Conservation (phyloP, 2,329 filamentous ascomycete species). For the Hypoxylon sp. region DNA sequence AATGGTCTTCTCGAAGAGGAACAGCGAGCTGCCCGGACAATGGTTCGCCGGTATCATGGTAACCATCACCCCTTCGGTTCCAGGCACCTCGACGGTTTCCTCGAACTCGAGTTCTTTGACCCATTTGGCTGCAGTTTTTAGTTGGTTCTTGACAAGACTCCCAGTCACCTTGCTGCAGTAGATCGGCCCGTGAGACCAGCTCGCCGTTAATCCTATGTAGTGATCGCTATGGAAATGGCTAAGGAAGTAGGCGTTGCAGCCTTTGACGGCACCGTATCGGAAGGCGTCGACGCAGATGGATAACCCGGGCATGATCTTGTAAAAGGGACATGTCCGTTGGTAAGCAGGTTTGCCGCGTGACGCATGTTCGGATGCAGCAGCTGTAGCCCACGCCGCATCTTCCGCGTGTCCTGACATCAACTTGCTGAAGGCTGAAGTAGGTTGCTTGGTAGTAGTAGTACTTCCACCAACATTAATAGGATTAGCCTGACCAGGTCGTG, state of each 20-base stretch:
- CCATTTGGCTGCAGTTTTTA: conserved; percentile 86
- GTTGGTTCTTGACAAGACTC: conserved; percentile 85
- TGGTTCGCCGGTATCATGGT: conserved; percentile 98
- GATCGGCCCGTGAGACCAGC: conserved; percentile 92
- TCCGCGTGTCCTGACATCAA: conserved; percentile 94
- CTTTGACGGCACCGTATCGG: conserved; percentile 90
- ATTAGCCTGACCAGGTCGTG: conserved; percentile 81
- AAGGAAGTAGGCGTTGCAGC: conserved; percentile 93
- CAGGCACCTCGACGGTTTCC: conserved; percentile 77
- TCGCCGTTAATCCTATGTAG: conserved; percentile 88
- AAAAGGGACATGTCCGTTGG: conserved; percentile 93
- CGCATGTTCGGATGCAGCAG: conserved; percentile 79
- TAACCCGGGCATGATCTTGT: conserved; percentile 95
- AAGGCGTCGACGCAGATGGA: conserved; percentile 96
- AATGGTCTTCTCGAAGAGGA: conserved; percentile 84
- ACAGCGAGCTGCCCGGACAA: conserved; percentile 93
- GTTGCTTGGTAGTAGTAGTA: conserved; percentile 45
- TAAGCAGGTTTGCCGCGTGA: conserved; percentile 87
- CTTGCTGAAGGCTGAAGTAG: conserved; percentile 83
- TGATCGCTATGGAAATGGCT: conserved; percentile 99
- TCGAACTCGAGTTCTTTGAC: conserved; percentile 89
- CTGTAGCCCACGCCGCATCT: conserved; percentile 86
- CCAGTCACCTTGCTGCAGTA: conserved; percentile 95
- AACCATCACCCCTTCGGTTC: conserved; percentile 82
- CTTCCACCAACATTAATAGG: conserved; percentile 74